A percentile compares a stretch with the other conserved stretches of the same genome.
These are phyloP conservation scores for Guadua angustifolia DNA, from an alignment of 176 grass and related monocot species.

Conservation along the genomic window DNA sequence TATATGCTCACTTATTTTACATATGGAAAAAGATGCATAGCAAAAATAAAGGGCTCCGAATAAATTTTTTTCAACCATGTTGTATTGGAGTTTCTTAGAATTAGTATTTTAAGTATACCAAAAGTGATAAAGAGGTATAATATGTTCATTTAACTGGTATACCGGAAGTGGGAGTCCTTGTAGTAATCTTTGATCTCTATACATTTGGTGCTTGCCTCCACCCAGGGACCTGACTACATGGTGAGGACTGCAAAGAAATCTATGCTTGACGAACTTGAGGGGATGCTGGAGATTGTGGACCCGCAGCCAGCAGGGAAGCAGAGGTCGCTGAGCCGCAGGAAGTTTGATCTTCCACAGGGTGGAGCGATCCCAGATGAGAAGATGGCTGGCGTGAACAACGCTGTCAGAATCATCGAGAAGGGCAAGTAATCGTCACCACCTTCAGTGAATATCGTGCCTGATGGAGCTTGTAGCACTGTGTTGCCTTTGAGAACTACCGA, in stretches of 20 bases:
- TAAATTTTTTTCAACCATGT: too few species aligned
- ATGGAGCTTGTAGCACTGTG: slow-evolving; percentile 12
- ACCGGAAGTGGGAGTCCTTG: not conserved
- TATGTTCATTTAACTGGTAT: too few species aligned
- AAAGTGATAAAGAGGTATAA: too few species aligned
- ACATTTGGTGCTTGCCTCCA: not conserved
- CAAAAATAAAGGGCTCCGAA: too few species aligned
- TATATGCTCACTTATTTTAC: too few species aligned
- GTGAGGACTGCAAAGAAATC: too few species aligned
- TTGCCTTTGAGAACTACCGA: not conserved
- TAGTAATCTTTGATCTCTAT: not conserved
- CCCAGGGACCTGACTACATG: not conserved
- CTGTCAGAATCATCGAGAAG: slow-evolving; percentile 51
- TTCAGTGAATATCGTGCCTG: not conserved
- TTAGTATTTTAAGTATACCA: too few species aligned
- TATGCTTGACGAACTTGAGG: slow-evolving; percentile 64
- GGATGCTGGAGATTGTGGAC: slow-evolving; percentile 81
- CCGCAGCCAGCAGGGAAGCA: slow-evolving; percentile 69
- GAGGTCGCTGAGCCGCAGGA: slow-evolving; percentile 55
- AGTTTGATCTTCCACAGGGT: slow-evolving; percentile 79
- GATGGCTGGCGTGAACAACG: slow-evolving; percentile 48
- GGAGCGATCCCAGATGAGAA: slow-evolving; percentile 50
- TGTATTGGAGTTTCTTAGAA: too few species aligned
- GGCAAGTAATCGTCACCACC: slow-evolving; percentile 47
- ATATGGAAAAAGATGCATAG: too few species aligned